These are phyloP conservation scores for Trichoderma simmonsii DNA, from an alignment of 2,329 filamentous ascomycete species.

Conservation along the genomic window DNA sequence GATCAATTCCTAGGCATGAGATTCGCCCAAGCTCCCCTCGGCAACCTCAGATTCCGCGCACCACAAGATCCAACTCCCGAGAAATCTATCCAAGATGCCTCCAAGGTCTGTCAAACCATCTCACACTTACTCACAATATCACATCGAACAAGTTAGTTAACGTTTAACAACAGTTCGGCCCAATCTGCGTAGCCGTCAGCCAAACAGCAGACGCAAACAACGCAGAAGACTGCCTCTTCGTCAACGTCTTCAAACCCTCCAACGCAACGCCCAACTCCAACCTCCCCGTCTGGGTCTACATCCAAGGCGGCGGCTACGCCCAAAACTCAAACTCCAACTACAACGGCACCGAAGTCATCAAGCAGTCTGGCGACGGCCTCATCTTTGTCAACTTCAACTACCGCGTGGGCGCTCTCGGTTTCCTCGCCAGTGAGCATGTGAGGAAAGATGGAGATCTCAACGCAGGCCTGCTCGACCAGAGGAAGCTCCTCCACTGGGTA, in stretches of 20 bases:
- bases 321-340: conserved; percentile 49
- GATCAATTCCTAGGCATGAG: conserved; percentile 48
- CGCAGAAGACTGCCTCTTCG: conserved; percentile 46
- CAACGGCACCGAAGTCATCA: conserved; percentile 48
- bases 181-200: conserved; percentile 41
- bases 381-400: conserved; percentile 62
- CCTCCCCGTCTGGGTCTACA: conserved; percentile 39
- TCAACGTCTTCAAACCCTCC: conserved; percentile 48
- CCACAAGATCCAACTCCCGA: conserved; percentile 42
- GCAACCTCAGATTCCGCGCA: conserved; percentile 49
- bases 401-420: conserved; percentile 60
- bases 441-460: conserved; percentile 57
- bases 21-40: conserved; percentile 51
- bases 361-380: conserved; percentile 43
- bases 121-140: too few relatives aligned
- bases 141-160: neutral
- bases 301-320: conserved; percentile 49
- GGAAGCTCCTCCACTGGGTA: conserved; percentile 59
- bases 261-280: conserved; percentile 27
- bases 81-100: conserved; percentile 34
- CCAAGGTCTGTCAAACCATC: conserved; percentile 29
- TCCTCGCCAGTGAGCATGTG: conserved; percentile 57
- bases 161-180: conserved; percentile 37
- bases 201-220: conserved; percentile 26
- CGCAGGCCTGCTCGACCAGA: conserved; percentile 61